Base-by-base conservation (phyloP, 768 basidiomycete genomes). In the Tephrocybe sp. region DNA sequence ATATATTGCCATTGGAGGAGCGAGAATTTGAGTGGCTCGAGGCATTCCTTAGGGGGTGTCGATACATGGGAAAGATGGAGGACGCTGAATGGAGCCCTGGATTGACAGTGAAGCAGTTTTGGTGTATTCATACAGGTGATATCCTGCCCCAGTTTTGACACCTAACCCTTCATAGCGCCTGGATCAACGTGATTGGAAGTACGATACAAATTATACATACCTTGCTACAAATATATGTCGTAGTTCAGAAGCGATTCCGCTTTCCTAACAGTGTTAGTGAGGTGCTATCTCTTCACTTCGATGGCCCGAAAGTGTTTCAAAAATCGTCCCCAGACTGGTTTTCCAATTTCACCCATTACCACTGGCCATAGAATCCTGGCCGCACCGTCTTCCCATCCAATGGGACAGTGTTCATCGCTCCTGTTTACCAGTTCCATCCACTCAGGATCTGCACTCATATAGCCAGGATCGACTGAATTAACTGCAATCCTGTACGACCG, bases 401-500 rank as follows among this genome's bases (percentile, higher is more conserved):
- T 62, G 0, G 69, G 68, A 48, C 65, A 65, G 1, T 46, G 37
- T 20, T 62, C 48, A 1, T 55, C 60, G 32, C 53, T 55, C 39
- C 48, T 53, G 10, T 60, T 60, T 17, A 66, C 53, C 53, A 57
- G 64, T 37, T 68, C 57, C 60, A 66, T 62, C 54, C 57, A 68
- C 42, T 63, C 58, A 7, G 67, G 65, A 45, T 68, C 70, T 26
- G 68, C 68, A 56, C 70, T 72, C 63, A 70, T 59, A 43, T 70
- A 73, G 8, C 67, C 70, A 15, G 68, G 70, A 55, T 73, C 68
- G 15, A 72, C 70, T 0, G 62, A 61, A 46, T 70, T 71, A 23
- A 71, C 65, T 6, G 64, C 64, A 2, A 72, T 63, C 14, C 62
- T 60, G 34, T 62, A 54, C 20, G 40, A 50, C 43, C 63, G 54